Base-by-base conservation (phyloP, 1,284 basidiomycete genomes). In the Microbotryum intermedium region DNA sequence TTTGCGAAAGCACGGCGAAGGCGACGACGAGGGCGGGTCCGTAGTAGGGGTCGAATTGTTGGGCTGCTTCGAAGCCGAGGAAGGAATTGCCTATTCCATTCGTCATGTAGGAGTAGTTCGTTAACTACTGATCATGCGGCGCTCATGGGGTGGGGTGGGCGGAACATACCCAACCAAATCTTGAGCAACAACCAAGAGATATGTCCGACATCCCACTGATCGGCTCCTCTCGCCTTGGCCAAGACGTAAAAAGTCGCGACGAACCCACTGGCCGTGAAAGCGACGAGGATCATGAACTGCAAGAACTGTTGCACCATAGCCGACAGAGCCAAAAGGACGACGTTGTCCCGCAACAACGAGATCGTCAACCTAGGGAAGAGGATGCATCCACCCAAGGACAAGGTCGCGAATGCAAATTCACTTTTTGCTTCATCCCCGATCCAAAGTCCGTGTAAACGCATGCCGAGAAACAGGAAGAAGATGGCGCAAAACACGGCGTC, bases 171-270 rank as follows among this genome's bases (percentile, higher is more conserved):
- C 8, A 10, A 42, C 23, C 57, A 61, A 11, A 69, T 61, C 57
- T 67, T 66, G 26, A 70, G 55, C 58, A 70, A 55, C 13, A 71
- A 59, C 70, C 70, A 71, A 2, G 62, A 47, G 28, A 67, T 60
- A 20, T 64, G 51, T 2, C 62, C 57, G 6, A 62, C 26, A 16
- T 54, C 44, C 59, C 65, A 61, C 26, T 53, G 6, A 61, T 57
- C 25, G 43, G 26, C 50, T 6, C 34, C 34, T 39, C 34, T 39
- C 34, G 34, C 34, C 2, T 45, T 62, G 58, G 1, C 53, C 58
- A 6, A 71, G 21, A 67, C 57, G 42, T 50, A 64, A 43, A 71
- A 62, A 0, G 69, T 60, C 46, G 65, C 53, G 43, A 67, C 57
- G 61, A 71, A 71, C 1, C 70, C 70, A 26, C 59, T 62, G 1